phyloP scores from a whole-genome alignment of 2,329 filamentous ascomycete species.

The Clonostachys chloroleuca region DNA sequence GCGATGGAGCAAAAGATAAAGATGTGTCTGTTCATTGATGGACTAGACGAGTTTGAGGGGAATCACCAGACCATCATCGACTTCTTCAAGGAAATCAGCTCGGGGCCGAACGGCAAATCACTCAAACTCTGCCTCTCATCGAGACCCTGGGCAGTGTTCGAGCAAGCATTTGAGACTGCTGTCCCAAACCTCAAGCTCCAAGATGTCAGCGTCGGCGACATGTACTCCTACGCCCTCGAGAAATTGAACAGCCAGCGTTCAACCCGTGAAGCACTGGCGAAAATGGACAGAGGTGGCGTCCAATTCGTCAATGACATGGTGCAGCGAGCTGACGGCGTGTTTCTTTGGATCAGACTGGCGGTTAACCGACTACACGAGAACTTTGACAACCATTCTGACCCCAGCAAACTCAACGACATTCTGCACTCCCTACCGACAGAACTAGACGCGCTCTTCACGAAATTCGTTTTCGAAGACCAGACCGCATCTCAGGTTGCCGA shows the following conservation, averaged over 20 bases:
- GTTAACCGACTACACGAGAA: neutral
- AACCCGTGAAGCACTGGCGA: neutral
- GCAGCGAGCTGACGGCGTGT: neutral
- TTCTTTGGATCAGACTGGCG: neutral
- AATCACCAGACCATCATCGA: neutral
- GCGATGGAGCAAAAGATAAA: neutral
- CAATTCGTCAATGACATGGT: neutral
- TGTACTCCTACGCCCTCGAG: neutral
- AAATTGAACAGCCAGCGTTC: neutral
- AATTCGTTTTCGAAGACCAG: neutral
- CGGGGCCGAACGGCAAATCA: neutral
- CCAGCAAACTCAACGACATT: neutral
- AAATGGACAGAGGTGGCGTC: neutral
- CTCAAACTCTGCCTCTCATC: neutral
- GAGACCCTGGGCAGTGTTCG: neutral
- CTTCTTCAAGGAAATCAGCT: neutral
- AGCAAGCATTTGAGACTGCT: neutral
- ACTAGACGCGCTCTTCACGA: neutral
- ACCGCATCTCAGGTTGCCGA: no score
- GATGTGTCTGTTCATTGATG: neutral
- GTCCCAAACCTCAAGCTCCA: neutral
- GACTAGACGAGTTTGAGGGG: neutral
- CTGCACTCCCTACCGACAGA: neutral
- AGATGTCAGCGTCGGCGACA: neutral
- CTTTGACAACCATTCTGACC: neutral